Evolutionary conservation across 2,329 filamentous ascomycete species (phyloP).

Genomic region (Fonsecaea nubica): DNA sequence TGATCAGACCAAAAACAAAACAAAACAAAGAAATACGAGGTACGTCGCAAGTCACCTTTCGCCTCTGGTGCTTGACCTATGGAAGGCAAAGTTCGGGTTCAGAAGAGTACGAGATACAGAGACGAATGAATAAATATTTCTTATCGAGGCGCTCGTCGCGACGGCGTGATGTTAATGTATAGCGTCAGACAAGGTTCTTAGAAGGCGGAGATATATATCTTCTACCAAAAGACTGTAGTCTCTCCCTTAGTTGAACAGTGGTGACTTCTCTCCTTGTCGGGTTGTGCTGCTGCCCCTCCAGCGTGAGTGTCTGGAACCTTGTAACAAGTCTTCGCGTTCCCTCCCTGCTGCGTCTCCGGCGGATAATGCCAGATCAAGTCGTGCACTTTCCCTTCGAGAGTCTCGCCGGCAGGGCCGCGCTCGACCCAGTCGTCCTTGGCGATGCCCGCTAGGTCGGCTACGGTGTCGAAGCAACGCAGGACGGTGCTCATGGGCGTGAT

Average conservation of each 20-base stretch:
- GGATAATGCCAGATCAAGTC: conserved; percentile 23
- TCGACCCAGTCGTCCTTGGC: conserved; percentile 20
- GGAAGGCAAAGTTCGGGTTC: too few relatives aligned
- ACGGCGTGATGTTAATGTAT: too few relatives aligned
- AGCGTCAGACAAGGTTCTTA: too few relatives aligned
- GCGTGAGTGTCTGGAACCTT: not conserved
- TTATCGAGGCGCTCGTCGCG: too few relatives aligned
- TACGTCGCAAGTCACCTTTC: too few relatives aligned
- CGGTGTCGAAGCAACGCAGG: conserved; percentile 14
- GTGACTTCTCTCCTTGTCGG: not conserved
- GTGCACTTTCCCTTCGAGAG: conserved; percentile 17
- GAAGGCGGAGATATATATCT: not conserved
- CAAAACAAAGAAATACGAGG: too few relatives aligned
- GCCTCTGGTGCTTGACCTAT: too few relatives aligned
- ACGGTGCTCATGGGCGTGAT: conserved; percentile 25
- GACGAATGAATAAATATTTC: too few relatives aligned
- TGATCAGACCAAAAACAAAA: too few relatives aligned
- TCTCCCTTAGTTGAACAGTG: not conserved
- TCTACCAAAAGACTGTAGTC: not conserved
- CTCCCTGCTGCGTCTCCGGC: conserved; percentile 1
- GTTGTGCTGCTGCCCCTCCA: not conserved
- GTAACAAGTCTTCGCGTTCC: not conserved
- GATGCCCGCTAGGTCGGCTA: conserved; percentile 7
- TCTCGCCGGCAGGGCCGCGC: conserved; percentile 11
- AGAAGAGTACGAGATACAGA: too few relatives aligned